Percentiles rank a stretch among this genome's conserved stretches.
These are phyloP conservation scores for Pichia paraexigua DNA, from an alignment of 805 yeast species.

Conservation along the genomic window DNA sequence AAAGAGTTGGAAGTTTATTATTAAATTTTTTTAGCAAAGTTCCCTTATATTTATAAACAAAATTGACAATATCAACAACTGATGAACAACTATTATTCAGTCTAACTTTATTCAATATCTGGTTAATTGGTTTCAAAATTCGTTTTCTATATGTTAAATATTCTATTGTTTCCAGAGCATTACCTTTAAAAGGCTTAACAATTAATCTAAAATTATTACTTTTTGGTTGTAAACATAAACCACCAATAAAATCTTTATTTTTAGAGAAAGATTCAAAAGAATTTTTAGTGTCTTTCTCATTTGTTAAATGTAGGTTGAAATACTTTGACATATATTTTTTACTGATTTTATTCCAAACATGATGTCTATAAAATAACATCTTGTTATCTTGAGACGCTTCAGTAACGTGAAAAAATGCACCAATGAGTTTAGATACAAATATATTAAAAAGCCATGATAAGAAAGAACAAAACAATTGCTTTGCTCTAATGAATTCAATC, in stretches of 20 bases:
- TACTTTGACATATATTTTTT: conserved; percentile 37
- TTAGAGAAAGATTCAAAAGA: conserved; percentile 12
- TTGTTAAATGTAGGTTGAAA: conserved; percentile 29
- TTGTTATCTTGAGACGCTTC: conserved; percentile 37
- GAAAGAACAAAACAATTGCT: conserved; percentile 32
- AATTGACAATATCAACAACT: conserved; percentile 35
- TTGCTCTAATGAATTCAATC: conserved; percentile 36
- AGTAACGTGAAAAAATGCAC: conserved; percentile 59
- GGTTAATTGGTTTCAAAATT: conserved; percentile 37
- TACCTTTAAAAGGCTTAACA: conserved; percentile 42
- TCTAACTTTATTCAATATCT: conserved; percentile 20
- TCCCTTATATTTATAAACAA: conserved; percentile 32
- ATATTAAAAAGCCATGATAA: conserved; percentile 49
- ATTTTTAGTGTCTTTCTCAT: conserved; percentile 11
- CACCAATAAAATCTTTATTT: conserved; percentile 31
- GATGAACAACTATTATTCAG: conserved; percentile 23
- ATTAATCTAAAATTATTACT: conserved; percentile 50
- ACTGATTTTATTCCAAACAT: conserved; percentile 44
- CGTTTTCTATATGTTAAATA: conserved; percentile 30
- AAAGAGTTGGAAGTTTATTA: conserved; percentile 30
- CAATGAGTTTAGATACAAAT: conserved; percentile 40
- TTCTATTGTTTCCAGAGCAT: conserved; percentile 26
- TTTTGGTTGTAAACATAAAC: conserved; percentile 52
- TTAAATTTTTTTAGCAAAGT: conserved; percentile 14
- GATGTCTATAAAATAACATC: conserved; percentile 47